These are phyloP conservation scores for Fusarium buxicola DNA, from an alignment of 2,329 filamentous ascomycete species.

Conservation along the genomic window DNA sequence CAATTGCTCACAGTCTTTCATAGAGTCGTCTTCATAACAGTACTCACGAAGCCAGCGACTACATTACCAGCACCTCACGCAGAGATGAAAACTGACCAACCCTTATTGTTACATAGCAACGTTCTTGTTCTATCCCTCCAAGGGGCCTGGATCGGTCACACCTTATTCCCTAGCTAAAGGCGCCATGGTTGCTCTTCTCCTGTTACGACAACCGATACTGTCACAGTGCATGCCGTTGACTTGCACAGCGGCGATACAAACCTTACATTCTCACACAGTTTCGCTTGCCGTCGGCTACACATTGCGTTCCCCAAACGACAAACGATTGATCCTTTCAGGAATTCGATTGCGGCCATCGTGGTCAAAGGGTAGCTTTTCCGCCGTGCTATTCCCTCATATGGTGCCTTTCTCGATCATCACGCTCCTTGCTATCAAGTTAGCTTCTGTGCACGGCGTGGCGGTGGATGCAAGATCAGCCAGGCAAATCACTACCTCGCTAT, in stretches of 20 bases:
- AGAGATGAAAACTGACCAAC: background rate
- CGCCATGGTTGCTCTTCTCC: background rate
- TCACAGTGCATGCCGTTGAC: constrained; percentile 15
- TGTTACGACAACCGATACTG: constrained; percentile 18
- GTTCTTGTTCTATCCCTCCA: background rate
- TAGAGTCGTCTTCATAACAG: too few relatives aligned
- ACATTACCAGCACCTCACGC: too few relatives aligned
- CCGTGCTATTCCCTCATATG: background rate
- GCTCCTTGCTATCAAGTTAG: background rate
- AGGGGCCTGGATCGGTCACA: background rate
- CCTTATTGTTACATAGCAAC: background rate
- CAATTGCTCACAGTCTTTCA: too few relatives aligned
- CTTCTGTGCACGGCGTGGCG: constrained; percentile 4
- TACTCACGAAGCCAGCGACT: too few relatives aligned
- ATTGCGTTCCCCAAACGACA: constrained; percentile 8
- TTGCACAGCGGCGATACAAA: constrained; percentile 7
- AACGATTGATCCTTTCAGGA: constrained; percentile 4
- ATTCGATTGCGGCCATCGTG: background rate
- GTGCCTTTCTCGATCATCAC: background rate
- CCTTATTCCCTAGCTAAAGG: background rate
- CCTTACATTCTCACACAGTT: constrained; percentile 12
- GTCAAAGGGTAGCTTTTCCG: background rate
- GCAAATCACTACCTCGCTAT: constrained; percentile 1
- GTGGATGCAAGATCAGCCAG: background rate
- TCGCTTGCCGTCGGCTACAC: constrained; percentile 28